Conservation (phyloP, 352 stramenopile genomes). For the Phytophthora idaei region DNA sequence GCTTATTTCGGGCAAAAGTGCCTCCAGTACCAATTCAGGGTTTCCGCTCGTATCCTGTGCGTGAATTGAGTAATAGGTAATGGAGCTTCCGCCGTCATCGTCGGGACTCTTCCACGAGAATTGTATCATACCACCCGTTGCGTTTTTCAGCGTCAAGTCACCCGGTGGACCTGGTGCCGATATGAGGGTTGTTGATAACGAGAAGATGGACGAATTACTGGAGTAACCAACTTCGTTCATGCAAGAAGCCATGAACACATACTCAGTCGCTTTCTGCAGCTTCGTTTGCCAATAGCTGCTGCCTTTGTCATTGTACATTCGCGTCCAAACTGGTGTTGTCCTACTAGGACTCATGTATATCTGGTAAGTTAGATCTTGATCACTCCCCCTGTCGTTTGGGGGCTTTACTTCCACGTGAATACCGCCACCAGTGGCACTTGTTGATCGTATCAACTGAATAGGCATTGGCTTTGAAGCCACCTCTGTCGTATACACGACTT, state of each 20-base stretch:
- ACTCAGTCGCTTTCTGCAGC: conserved; percentile 47
- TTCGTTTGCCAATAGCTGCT: conserved; percentile 60
- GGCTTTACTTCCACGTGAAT: conserved; percentile 50
- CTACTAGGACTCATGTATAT: conserved; percentile 51
- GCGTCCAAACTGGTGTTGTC: conserved; percentile 29
- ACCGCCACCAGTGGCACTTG: conserved; percentile 52
- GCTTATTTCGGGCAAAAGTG: conserved; percentile 5
- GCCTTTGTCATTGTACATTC: conserved; percentile 51
- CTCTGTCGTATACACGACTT: conserved; percentile 33
- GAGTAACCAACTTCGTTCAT: conserved; percentile 59
- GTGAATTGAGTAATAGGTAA: conserved; percentile 51
- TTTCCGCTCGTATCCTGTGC: conserved; percentile 12
- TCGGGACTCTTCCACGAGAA: conserved; percentile 50
- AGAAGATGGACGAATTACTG: conserved; percentile 25
- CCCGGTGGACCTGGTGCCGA: conserved; percentile 56
- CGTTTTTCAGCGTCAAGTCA: conserved; percentile 11
- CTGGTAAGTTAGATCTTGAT: conserved; percentile 47
- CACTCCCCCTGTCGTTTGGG: conserved; percentile 49
- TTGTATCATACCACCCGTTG: conserved; percentile 48
- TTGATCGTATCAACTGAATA: conserved; percentile 40
- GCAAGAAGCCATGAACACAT: conserved; percentile 57
- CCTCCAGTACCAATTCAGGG: conserved; percentile 5
- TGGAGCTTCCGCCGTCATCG: conserved; percentile 57
- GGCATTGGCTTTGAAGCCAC: conserved; percentile 24
- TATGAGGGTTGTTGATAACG: conserved; percentile 51